Evolutionary conservation across 805 yeast genomes (phyloP).

Genomic region (Phaffomyces thermotolerans): DNA sequence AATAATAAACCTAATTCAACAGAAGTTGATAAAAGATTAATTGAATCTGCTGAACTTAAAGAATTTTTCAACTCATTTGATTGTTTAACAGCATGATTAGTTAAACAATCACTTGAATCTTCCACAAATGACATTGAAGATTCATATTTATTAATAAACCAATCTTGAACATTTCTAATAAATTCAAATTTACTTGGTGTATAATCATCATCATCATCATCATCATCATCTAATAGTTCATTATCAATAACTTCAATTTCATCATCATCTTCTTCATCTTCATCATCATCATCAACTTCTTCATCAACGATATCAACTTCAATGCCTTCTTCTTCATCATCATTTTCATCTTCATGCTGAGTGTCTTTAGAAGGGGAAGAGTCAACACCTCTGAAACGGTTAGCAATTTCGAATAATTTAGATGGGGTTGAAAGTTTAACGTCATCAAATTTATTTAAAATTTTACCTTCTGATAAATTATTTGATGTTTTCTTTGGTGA

Average conservation of each 20-base stretch:
- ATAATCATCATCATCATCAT: constrained; percentile 14
- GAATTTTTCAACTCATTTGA: constrained; percentile 15
- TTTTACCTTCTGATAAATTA: too few relatives aligned
- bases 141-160: constrained; percentile 19
- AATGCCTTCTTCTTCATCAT: constrained; percentile 10
- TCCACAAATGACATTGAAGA: constrained; percentile 13
- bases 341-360: constrained; percentile 9
- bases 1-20: constrained; percentile 17
- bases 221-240: constrained; percentile 11
- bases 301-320: constrained; percentile 7
- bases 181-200: constrained; percentile 7
- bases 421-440: constrained; percentile 15
- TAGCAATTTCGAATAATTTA: constrained; percentile 14
- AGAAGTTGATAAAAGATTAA: constrained; percentile 14
- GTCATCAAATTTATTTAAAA: too few relatives aligned
- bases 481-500: constrained; percentile 21
- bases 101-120: constrained; percentile 11
- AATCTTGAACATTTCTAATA: constrained; percentile 15
- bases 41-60: constrained; percentile 24
- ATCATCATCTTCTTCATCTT: constrained; percentile 5
- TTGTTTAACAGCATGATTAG: constrained; percentile 4
- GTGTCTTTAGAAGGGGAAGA: constrained; percentile 19
- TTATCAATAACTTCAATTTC: constrained; percentile 10
- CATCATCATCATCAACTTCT: constrained; percentile 10
- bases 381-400: constrained; percentile 14